These are phyloP conservation scores for Psilocybe tampanensis DNA, from an alignment of 768 basidiomycete species.

Conservation along the genomic window DNA sequence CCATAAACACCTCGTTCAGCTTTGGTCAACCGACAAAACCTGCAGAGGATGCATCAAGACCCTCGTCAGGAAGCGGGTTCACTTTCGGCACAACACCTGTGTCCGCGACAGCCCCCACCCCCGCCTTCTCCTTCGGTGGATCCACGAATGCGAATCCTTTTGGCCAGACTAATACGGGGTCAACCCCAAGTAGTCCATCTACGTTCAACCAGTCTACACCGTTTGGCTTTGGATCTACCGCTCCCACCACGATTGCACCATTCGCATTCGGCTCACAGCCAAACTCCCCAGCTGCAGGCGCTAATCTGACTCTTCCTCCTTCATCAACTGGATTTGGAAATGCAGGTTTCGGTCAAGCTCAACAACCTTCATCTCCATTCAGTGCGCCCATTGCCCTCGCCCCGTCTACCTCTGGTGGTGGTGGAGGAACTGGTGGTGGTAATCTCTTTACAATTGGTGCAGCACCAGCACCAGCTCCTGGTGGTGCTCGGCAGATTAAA, in stretches of 20 bases:
- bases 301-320: constrained; percentile 38
- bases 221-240: constrained; percentile 48
- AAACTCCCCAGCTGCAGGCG: constrained; percentile 53
- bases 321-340: constrained; percentile 44
- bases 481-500: constrained; percentile 48
- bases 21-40: constrained; percentile 43
- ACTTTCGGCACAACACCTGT: constrained; percentile 43
- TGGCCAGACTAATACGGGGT: constrained; percentile 40
- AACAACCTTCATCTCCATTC: constrained; percentile 48
- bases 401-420: constrained; percentile 37
- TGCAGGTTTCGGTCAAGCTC: constrained; percentile 36
- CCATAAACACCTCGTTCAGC: constrained; percentile 39
- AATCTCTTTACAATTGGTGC: constrained; percentile 65
- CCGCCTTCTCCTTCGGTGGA: constrained; percentile 20
- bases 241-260: constrained; percentile 34
- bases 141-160: constrained; percentile 42
- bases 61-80: constrained; percentile 46
- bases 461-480: constrained; percentile 38
- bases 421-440: constrained; percentile 35
- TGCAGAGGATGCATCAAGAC: constrained; percentile 39
- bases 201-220: constrained; percentile 51
- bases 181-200: constrained; percentile 61
- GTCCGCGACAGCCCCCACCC: constrained; percentile 41
- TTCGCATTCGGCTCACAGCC: constrained; percentile 64
- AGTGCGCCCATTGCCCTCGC: constrained; percentile 38